Percentiles rank a stretch among this genome's conserved stretches.
These are phyloP conservation scores for Huiozyma naganishii DNA, from an alignment of 805 yeast genomes.

Conservation along the genomic window DNA sequence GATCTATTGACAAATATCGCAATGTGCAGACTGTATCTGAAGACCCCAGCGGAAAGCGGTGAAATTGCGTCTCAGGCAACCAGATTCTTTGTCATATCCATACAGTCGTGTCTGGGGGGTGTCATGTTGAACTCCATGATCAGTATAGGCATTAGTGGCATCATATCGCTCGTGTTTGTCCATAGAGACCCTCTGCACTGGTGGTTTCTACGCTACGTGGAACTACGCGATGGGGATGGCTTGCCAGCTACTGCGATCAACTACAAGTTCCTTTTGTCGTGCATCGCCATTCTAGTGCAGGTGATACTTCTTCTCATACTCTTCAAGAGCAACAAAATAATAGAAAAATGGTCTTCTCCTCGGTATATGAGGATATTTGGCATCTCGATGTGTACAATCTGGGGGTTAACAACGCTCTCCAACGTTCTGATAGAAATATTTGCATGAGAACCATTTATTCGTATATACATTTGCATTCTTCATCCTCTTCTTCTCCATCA, in stretches of 20 bases:
- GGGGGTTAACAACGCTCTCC: slow-evolving; percentile 19
- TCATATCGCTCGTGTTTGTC: slow-evolving; percentile 31
- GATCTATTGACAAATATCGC: slow-evolving; percentile 82
- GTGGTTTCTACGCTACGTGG: slow-evolving; percentile 19
- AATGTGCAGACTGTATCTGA: slow-evolving; percentile 47
- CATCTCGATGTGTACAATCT: slow-evolving; percentile 16
- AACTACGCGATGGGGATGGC: slow-evolving; percentile 8
- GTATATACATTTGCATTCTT: not conserved
- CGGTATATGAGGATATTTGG: slow-evolving; percentile 14
- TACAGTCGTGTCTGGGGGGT: slow-evolving; percentile 90
- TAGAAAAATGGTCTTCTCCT: slow-evolving; percentile 5
- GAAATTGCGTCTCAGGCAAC: slow-evolving; percentile 17
- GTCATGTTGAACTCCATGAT: slow-evolving; percentile 70
- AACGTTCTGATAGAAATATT: slow-evolving; percentile 19
- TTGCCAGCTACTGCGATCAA: slow-evolving; percentile 2
- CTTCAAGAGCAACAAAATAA: slow-evolving; percentile 10
- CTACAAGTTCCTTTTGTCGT: slow-evolving; percentile 20
- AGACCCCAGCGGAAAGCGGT: slow-evolving; percentile 13
- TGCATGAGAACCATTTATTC: not conserved
- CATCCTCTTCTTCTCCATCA: too few species aligned
- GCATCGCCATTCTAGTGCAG: slow-evolving; percentile 16
- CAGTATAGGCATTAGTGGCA: slow-evolving; percentile 74
- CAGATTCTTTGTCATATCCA: slow-evolving; percentile 83
- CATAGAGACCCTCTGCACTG: slow-evolving; percentile 9
- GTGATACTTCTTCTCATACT: slow-evolving; percentile 9